Base-by-base conservation (phyloP, 1,284 basidiomycete species). In the Ustanciosporium gigantosporum region DNA sequence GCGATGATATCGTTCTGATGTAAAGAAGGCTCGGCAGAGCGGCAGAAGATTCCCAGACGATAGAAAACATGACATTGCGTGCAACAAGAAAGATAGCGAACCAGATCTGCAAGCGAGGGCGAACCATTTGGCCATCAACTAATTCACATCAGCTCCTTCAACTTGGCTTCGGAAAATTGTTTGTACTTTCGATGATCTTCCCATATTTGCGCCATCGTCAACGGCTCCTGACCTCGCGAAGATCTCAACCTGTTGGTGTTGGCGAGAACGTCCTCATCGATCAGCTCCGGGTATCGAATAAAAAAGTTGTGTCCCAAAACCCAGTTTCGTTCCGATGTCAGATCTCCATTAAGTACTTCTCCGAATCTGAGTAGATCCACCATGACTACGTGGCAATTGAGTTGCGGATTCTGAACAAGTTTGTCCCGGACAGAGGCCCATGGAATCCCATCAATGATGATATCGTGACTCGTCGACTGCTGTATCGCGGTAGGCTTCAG, bases 401-500 rank as follows among this genome's bases (percentile, higher is more conserved):
- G 13, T 3, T 55, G 35, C 11, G 49, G 41, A 32, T 51, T 40
- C 31, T 49, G 55, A 35, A 74, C 61, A 17, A 71, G 19, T 20
- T 52, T 56, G 42, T 72, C 69, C 16, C 71, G 50, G 5, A 74
- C 31, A 4, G 42, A 29, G 1, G 62, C 22, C 22, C 51, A 60
- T 14, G 69, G 67, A 2, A 70, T 3, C 8, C 21, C 9, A 20
- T 74, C 71, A 32, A 74, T 47, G 2, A 42, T 16, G 1, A 27
- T 50, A 17, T 70, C 67, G 45, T 74, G 69, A 21, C 65, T 62
- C 14, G 49, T 53, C 20, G 60, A 46, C 3, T 24, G 46, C 40
- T 74, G 71, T 19, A 68, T 25, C 19, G 58, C 38, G 3, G 66
- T 64, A 9, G 65, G 65, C 22, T 41, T 46, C 17, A 74, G 32